These are phyloP conservation scores for Vickermania spadyakhi DNA, from an alignment of 208 protist genomes.

Conservation along the genomic window DNA sequence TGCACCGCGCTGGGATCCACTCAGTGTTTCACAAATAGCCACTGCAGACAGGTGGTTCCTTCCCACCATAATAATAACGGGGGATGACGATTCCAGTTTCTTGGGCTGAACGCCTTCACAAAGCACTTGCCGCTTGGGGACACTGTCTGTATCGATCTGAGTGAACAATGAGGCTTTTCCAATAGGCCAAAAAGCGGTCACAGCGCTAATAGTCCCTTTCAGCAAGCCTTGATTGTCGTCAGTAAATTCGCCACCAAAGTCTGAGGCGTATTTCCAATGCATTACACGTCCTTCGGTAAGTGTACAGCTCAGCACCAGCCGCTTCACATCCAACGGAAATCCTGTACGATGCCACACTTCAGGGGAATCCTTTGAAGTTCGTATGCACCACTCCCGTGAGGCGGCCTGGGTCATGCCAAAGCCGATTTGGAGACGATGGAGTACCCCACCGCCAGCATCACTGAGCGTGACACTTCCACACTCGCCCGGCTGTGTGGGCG, in stretches of 20 bases:
- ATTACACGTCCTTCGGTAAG: not conserved
- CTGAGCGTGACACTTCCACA: slow-evolving; percentile 33
- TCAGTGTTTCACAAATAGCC: not conserved
- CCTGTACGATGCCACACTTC: slow-evolving; percentile 5
- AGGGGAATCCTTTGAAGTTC: slow-evolving; percentile 17
- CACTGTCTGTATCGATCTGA: not conserved
- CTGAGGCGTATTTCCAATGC: not conserved
- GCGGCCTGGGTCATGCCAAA: slow-evolving; percentile 28
- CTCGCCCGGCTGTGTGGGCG: slow-evolving; percentile 20
- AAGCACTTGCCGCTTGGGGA: not conserved
- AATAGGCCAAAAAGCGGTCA: not conserved
- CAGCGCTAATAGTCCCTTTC: not conserved
- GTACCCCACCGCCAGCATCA: slow-evolving; percentile 28
- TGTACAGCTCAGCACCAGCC: not conserved
- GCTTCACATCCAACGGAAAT: not conserved
- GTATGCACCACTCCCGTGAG: slow-evolving; percentile 20
- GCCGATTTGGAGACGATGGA: slow-evolving; percentile 29
- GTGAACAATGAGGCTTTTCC: not conserved
- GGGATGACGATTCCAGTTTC: not conserved
- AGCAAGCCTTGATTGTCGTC: not conserved
- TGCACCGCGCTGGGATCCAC: not conserved
- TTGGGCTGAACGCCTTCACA: not conserved
- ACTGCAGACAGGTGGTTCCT: not conserved
- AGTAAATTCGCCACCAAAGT: not conserved
- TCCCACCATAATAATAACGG: not conserved